These are phyloP conservation scores for Fusarium transvaalense DNA, from an alignment of 2,329 filamentous ascomycete genomes.

Conservation along the genomic window DNA sequence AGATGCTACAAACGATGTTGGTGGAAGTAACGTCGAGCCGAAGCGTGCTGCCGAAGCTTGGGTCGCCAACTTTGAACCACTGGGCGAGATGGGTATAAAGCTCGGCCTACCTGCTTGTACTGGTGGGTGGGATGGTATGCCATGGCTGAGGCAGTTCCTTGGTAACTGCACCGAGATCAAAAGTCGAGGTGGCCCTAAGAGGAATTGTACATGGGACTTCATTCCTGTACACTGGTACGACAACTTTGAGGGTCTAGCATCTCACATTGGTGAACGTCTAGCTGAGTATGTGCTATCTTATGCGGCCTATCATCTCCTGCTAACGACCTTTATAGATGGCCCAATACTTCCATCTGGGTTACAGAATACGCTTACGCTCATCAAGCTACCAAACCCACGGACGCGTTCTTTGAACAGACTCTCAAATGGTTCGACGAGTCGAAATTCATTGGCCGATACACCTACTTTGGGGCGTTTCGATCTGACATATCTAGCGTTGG, in stretches of 20 bases:
- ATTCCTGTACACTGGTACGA: constrained; percentile 77
- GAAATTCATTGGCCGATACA: constrained; percentile 73
- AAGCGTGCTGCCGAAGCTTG: constrained; percentile 74
- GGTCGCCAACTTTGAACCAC: constrained; percentile 78
- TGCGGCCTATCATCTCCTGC: background rate
- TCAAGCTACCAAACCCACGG: constrained; percentile 66
- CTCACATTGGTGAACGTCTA: constrained; percentile 69
- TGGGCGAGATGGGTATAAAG: constrained; percentile 73
- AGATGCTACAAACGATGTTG: constrained; percentile 66
- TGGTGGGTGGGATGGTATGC: constrained; percentile 68
- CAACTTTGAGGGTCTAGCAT: constrained; percentile 75
- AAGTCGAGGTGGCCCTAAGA: constrained; percentile 54
- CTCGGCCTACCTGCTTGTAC: constrained; percentile 79
- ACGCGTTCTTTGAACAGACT: constrained; percentile 76
- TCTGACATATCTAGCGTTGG: constrained; percentile 79
- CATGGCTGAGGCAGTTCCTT: constrained; percentile 77
- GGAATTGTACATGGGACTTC: constrained; percentile 73
- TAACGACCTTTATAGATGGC: constrained; percentile 60
- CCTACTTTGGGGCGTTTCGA: constrained; percentile 82
- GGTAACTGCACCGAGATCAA: constrained; percentile 71
- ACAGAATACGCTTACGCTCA: constrained; percentile 79
- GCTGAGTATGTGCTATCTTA: constrained; percentile 49
- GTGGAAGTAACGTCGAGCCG: constrained; percentile 73
- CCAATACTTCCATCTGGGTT: constrained; percentile 76
- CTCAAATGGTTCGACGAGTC: constrained; percentile 72